Evolutionary conservation across 257 asterid species (phyloP).

Genomic region (Ballota nigra): DNA sequence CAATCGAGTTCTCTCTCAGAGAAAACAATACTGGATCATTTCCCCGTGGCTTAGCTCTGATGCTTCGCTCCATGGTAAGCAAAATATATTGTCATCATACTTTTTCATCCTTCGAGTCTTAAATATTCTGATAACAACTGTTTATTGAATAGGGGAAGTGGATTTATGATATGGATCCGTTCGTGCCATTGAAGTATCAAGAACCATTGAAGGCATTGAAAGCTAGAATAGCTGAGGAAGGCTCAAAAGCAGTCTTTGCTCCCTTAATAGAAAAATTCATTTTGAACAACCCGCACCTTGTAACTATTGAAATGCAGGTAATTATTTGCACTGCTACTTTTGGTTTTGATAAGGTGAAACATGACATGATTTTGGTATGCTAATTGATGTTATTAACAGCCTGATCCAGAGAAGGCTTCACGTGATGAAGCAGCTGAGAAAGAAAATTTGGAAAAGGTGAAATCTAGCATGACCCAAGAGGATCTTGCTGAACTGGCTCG

Average conservation of each 20-base stretch:
- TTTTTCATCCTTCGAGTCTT: slow-evolving; percentile 10
- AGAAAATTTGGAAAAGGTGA: slow-evolving; percentile 67
- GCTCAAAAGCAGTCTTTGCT: slow-evolving; percentile 92
- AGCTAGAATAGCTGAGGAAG: slow-evolving; percentile 85
- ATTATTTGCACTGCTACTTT: slow-evolving; percentile 17
- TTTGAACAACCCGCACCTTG: slow-evolving; percentile 77
- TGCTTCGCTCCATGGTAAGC: slow-evolving; percentile 92
- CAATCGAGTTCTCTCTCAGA: slow-evolving; percentile 95
- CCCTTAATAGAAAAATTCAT: slow-evolving; percentile 80
- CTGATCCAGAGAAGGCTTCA: slow-evolving; percentile 92
- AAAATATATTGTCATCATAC: slow-evolving; percentile 13
- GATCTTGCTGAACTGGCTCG: slow-evolving; percentile 99
- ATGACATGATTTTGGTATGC: slow-evolving; percentile 17
- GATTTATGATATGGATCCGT: slow-evolving; percentile 96
- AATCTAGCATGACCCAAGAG: slow-evolving; percentile 81
- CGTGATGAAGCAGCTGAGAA: slow-evolving; percentile 81
- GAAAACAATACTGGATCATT: slow-evolving; percentile 98
- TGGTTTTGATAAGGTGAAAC: slow-evolving; percentile 19
- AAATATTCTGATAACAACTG: slow-evolving; percentile 20
- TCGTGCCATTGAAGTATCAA: slow-evolving; percentile 88
- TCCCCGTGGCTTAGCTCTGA: slow-evolving; percentile 96
- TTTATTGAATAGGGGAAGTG: slow-evolving; percentile 74
- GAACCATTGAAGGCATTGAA: slow-evolving; percentile 80
- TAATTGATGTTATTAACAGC: slow-evolving; percentile 51
- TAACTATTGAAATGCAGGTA: slow-evolving; percentile 97